Base-by-base conservation (phyloP, 305 asterid species). In the Fraxinus ornus region DNA sequence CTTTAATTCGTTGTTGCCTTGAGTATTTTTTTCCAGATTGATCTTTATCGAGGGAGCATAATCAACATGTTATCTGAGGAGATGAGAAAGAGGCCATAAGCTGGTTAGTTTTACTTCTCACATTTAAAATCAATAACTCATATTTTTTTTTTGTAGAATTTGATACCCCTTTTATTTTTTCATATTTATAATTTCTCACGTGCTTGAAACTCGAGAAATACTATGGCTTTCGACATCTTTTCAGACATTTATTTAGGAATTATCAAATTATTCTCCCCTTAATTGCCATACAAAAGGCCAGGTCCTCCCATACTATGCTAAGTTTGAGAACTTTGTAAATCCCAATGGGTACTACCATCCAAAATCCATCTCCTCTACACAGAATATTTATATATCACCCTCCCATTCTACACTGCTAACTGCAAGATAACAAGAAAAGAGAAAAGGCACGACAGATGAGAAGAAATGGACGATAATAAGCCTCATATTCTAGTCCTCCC, bases 401-500 rank as follows among this genome's bases (percentile, higher is more conserved):
- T 64, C n/a, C 72, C 72, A 24, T 62, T 8, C 33, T 22, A 22
- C 15, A 22, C 8, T 21, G 32, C 71, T 7, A 62, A 62, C 26
- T 2, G 13, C 32, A 62, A 62, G 15, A 49, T 49, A 49, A 13
- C 60, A 49, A 49, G 7, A 49, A 49, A 49, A 49, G 19, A 4
- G 4, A 49, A 15, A 49, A 49, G 21, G 1, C 60, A 49, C 6
- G 4, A 64, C 33, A 24, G 35, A 64, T 22, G 24, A 22, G 9
- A 66, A 55, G 77, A 66, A 26, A 86, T 82, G 85, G 81, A 32
- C 32, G 49, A 57, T 39, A 35, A 10, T 0, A 82, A 86, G 57
- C 37, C 86, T 33, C 82, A 82, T 62, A 62, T 88, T 17, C 84
- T 49, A 5, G 89, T 86, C 47, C 32, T 89, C 68, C 86, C 91